These are phyloP conservation scores for Haplosporangium sp. DNA, from an alignment of 371 early-diverging fungal genomes.

Conservation along the genomic window DNA sequence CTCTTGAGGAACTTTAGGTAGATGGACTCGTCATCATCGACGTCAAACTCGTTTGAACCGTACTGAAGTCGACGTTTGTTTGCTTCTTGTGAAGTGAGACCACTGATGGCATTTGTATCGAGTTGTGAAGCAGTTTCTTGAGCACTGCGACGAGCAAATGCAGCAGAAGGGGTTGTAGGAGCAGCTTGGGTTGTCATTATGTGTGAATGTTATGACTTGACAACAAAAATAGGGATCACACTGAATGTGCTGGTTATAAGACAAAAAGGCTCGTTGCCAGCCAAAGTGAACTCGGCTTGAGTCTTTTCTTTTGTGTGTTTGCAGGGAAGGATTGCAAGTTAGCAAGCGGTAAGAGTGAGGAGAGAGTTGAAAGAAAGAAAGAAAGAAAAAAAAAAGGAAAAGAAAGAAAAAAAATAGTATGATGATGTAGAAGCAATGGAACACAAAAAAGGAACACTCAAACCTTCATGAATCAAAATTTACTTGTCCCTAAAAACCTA, in stretches of 20 bases:
- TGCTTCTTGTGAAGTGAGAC: slow-evolving; percentile 66
- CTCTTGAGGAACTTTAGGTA: slow-evolving; percentile 75
- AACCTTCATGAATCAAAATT: too few relatives aligned
- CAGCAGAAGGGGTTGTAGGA: slow-evolving; percentile 67
- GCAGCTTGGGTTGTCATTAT: slow-evolving; percentile 46
- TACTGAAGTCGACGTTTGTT: slow-evolving; percentile 66
- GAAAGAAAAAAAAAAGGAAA: background rate
- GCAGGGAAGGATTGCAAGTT: slow-evolving; percentile 6
- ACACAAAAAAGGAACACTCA: background rate
- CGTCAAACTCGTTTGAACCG: slow-evolving; percentile 77
- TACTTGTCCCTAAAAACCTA: too few relatives aligned
- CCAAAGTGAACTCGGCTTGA: background rate
- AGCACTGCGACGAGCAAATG: slow-evolving; percentile 68
- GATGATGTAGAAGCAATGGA: background rate
- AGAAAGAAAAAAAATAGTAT: background rate
- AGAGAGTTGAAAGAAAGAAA: background rate
- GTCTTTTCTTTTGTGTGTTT: background rate
- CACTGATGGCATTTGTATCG: slow-evolving; percentile 63
- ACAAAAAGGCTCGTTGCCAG: background rate
- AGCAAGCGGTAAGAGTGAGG: background rate
- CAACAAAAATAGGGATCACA: slow-evolving; percentile 1
- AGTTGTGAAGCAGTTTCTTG: slow-evolving; percentile 66
- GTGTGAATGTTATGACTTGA: background rate
- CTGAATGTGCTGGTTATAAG: background rate
- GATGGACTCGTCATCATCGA: slow-evolving; percentile 70